Conservation (phyloP, 805 yeast genomes). For the Saccharomycopsis javanensis region DNA sequence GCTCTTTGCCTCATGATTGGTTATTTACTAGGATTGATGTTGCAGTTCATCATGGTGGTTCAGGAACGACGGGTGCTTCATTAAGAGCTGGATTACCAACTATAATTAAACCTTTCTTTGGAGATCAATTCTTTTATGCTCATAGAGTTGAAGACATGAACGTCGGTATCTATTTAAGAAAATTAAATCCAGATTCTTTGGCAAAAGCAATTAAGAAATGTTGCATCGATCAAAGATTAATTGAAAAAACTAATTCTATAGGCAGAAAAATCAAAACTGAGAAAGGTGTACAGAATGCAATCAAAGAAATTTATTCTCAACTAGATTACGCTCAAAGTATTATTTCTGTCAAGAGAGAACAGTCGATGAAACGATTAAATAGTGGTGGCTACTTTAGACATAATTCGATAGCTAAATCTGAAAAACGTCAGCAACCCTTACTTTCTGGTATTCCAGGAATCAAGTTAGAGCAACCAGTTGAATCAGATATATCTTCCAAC, state of each 20-base stretch:
- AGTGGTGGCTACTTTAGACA: not conserved
- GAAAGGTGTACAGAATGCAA: conserved; percentile 71
- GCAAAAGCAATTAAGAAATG: conserved; percentile 62
- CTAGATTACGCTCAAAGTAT: conserved; percentile 64
- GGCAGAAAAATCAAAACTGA: conserved; percentile 62
- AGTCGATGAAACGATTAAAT: not conserved
- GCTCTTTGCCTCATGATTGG: conserved; percentile 89
- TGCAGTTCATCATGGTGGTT: conserved; percentile 96
- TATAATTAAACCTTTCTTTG: conserved; percentile 87
- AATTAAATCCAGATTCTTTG: conserved; percentile 54
- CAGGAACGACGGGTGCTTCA: conserved; percentile 94
- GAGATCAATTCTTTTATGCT: conserved; percentile 92
- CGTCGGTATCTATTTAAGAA: conserved; percentile 63
- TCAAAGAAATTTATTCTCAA: conserved; percentile 68
- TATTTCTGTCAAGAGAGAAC: conserved; percentile 2
- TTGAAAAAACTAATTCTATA: conserved; percentile 52
- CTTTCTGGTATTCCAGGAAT: not conserved
- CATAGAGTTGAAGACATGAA: conserved; percentile 81
- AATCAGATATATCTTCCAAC: not conserved
- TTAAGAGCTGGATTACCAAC: conserved; percentile 82
- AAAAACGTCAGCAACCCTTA: not conserved
- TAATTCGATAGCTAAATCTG: not conserved
- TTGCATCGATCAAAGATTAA: conserved; percentile 54
- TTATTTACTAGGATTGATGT: conserved; percentile 81
- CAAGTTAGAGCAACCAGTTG: not conserved